A percentile compares a stretch with the other conserved stretches of the same genome.
phyloP scores from a whole-genome alignment of 805 yeast genomes.

The Saccharomycopsis fibuligera region DNA sequence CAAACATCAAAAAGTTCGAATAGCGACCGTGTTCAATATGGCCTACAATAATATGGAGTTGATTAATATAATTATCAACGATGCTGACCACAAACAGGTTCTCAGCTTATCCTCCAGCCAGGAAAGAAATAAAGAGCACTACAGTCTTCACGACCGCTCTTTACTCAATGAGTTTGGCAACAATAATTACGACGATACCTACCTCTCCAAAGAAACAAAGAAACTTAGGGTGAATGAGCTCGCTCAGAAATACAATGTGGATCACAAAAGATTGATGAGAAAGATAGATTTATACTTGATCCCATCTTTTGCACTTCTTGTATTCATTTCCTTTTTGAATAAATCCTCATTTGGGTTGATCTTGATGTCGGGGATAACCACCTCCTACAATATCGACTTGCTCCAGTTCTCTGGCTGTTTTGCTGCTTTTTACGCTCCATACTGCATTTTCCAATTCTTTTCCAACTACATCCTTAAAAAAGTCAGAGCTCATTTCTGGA shows the following conservation, averaged over 20 bases:
- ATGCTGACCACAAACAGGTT: not conserved
- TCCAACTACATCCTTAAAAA: conserved; percentile 35
- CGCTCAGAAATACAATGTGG: conserved; percentile 39
- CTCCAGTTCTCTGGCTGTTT: conserved; percentile 48
- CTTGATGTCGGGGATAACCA: conserved; percentile 52
- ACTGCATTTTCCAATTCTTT: conserved; percentile 21
- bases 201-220: conserved; percentile 12
- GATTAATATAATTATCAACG: too few relatives aligned
- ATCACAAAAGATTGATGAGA: conserved; percentile 48
- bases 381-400: conserved; percentile 46
- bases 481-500: conserved; percentile 38
- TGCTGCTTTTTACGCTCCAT: conserved; percentile 16
- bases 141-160: too few relatives aligned
- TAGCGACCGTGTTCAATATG: too few relatives aligned
- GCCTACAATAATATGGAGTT: too few relatives aligned
- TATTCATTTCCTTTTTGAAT: conserved; percentile 64
- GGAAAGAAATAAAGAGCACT: too few relatives aligned
- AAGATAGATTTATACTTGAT: conserved; percentile 61
- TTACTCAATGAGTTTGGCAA: too few relatives aligned
- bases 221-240: conserved; percentile 24
- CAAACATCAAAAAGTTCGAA: too few relatives aligned
- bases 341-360: conserved; percentile 73
- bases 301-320: conserved; percentile 62
- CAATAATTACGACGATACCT: not conserved
- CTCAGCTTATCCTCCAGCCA: too few relatives aligned